Evolutionary conservation across 192 early-diverging fungal species (phyloP).

Genomic region (Diversispora eburnea): DNA sequence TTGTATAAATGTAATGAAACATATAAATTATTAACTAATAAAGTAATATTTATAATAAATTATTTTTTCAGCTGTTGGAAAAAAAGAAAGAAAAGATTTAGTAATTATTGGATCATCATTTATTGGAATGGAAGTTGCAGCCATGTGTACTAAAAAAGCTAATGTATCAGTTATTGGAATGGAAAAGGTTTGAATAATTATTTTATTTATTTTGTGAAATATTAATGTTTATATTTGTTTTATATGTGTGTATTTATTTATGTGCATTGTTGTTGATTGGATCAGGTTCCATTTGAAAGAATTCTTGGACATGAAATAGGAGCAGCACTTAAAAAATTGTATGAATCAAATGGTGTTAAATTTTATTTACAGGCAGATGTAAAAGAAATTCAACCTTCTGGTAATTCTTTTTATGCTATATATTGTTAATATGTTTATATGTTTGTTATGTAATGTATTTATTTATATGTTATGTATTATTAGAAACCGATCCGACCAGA

Average conservation of each 20-base stretch:
- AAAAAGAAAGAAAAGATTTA: conserved; percentile 42
- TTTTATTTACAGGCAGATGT: conserved; percentile 40
- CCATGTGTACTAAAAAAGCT: conserved; percentile 39
- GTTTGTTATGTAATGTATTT: neutral
- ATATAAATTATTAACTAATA: conserved; percentile 12
- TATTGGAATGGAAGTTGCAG: conserved; percentile 59
- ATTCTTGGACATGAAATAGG: conserved; percentile 51
- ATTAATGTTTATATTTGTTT: too few relatives aligned
- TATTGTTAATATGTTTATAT: neutral
- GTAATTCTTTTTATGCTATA: neutral
- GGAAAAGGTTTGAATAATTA: conserved; percentile 33
- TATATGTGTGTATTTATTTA: neutral
- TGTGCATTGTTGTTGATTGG: neutral
- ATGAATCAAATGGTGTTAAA: conserved; percentile 45
- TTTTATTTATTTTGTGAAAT: neutral
- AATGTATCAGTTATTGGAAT: conserved; percentile 58
- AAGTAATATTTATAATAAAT: too few relatives aligned
- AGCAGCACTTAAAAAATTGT: conserved; percentile 39
- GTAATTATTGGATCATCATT: conserved; percentile 59
- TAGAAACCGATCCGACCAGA: conserved; percentile 15
- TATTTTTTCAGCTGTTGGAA: conserved; percentile 17
- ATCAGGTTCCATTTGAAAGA: conserved; percentile 46
- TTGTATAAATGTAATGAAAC: neutral
- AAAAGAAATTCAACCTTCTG: conserved; percentile 32
- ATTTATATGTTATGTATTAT: neutral